Evolutionary conservation across 106 monocot species (phyloP).

Genomic region (Xerophyta viscosa): DNA sequence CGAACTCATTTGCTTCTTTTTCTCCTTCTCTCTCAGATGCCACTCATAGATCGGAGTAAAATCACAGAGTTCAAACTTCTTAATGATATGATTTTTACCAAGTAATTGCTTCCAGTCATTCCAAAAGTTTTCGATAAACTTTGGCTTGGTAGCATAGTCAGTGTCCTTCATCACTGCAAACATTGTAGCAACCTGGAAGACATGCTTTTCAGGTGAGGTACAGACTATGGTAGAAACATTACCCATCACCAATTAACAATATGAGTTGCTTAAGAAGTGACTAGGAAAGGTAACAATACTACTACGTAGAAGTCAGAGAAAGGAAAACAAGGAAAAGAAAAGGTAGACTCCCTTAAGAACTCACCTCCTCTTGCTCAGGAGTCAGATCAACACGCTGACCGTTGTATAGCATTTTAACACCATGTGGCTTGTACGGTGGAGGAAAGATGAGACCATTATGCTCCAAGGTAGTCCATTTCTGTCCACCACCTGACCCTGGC

Average conservation of each 20-base stretch:
- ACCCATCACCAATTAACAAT: not conserved
- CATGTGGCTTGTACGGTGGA: constrained; percentile 85
- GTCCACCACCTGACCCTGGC: constrained; percentile 89
- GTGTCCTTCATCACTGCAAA: constrained; percentile 99
- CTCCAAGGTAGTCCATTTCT: constrained; percentile 86
- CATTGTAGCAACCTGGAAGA: constrained; percentile 91
- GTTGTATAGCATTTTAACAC: constrained; percentile 93
- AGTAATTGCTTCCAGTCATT: constrained; percentile 83
- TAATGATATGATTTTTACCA: constrained; percentile 86
- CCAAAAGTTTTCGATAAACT: constrained; percentile 87
- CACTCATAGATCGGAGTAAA: constrained; percentile 97
- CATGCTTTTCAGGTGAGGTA: constrained; percentile 5
- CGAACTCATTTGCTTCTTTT: constrained; percentile 87
- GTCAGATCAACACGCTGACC: constrained; percentile 81
- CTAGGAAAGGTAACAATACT: not conserved
- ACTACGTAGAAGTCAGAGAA: not conserved
- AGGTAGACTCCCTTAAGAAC: not conserved
- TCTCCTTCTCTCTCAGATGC: constrained; percentile 91
- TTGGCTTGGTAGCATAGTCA: constrained; percentile 80
- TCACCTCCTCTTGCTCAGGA: constrained; percentile 94
- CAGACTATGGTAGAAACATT: not conserved
- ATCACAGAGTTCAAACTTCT: constrained; percentile 93
- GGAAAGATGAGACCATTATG: constrained; percentile 98
- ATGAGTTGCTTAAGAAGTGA: not conserved
- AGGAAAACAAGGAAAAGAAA: not conserved